Conservation (phyloP, 106 monocot genomes). For the Agapanthus africanus region DNA sequence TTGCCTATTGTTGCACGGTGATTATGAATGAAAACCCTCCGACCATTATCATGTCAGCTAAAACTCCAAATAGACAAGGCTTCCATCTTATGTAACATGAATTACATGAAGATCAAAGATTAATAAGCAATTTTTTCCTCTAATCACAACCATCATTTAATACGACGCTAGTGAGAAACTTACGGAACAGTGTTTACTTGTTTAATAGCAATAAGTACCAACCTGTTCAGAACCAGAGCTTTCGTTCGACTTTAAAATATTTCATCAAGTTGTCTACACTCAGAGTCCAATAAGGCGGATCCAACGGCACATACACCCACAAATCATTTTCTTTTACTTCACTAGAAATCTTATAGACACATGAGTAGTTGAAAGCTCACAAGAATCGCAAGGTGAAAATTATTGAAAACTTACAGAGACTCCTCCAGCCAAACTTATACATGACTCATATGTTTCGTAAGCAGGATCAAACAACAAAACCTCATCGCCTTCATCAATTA, state of each 20-base stretch:
- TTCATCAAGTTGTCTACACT: slow-evolving; percentile 51
- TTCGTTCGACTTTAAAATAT: slow-evolving; percentile 63
- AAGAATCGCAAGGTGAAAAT: background rate
- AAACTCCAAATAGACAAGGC: too few species aligned
- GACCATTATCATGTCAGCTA: too few species aligned
- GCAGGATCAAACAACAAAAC: slow-evolving; percentile 87
- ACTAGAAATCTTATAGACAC: slow-evolving; percentile 1
- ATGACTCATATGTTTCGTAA: slow-evolving; percentile 81
- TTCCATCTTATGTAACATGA: too few species aligned
- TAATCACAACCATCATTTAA: too few species aligned
- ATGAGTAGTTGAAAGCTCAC: too few species aligned
- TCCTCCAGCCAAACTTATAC: slow-evolving; percentile 71
- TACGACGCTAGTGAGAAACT: too few species aligned
- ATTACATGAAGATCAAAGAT: too few species aligned
- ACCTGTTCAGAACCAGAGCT: slow-evolving; percentile 94
- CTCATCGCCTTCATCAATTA: slow-evolving; percentile 73
- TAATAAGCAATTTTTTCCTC: too few species aligned
- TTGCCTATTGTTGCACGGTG: too few species aligned
- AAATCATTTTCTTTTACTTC: background rate
- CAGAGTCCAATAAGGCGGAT: slow-evolving; percentile 75
- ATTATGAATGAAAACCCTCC: too few species aligned
- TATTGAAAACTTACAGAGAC: slow-evolving; percentile 52
- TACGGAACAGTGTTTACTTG: too few species aligned
- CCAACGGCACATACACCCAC: slow-evolving; percentile 81
- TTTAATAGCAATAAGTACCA: slow-evolving; percentile 14